Conservation (phyloP, 805 yeast species). For the Metschnikowia kofuensis region DNA sequence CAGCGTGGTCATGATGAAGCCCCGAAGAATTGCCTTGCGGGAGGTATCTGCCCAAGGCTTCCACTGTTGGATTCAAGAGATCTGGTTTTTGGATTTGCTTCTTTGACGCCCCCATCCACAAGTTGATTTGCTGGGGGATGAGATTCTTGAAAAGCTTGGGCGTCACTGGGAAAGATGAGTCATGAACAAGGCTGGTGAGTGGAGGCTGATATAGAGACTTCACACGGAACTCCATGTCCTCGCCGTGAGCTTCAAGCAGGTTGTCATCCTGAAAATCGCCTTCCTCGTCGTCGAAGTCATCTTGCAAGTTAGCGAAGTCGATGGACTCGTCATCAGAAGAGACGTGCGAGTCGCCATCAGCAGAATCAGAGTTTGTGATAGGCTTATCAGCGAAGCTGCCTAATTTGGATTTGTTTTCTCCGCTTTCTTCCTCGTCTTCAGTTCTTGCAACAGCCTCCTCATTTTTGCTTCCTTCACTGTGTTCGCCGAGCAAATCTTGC, state of each 20-base stretch:
- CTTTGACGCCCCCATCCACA: constrained; percentile 61
- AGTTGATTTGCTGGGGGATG: constrained; percentile 67
- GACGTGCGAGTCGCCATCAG: neutral
- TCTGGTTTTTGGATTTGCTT: constrained; percentile 12
- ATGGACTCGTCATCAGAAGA: constrained; percentile 7
- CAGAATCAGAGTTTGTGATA: neutral
- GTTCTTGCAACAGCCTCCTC: neutral
- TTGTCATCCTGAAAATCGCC: constrained; percentile 36
- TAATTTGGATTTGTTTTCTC: neutral
- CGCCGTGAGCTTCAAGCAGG: constrained; percentile 26
- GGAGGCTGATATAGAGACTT: constrained; percentile 61
- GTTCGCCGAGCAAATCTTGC: too few relatives aligned
- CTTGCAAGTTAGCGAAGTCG: constrained; percentile 6
- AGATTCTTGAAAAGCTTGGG: constrained; percentile 43
- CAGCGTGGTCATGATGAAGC: constrained; percentile 79
- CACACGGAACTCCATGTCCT: constrained; percentile 34
- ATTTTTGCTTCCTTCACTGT: neutral
- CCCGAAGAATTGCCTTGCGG: constrained; percentile 70
- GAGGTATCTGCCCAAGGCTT: constrained; percentile 51
- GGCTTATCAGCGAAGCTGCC: too few relatives aligned
- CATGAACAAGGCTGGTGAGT: constrained; percentile 40
- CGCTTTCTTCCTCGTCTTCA: neutral
- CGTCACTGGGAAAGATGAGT: constrained; percentile 33
- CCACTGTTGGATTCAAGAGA: constrained; percentile 12
- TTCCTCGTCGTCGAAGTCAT: constrained; percentile 32